Conservation (phyloP, 1,139 yeast genomes). For the Zygoascus hellenicus region DNA sequence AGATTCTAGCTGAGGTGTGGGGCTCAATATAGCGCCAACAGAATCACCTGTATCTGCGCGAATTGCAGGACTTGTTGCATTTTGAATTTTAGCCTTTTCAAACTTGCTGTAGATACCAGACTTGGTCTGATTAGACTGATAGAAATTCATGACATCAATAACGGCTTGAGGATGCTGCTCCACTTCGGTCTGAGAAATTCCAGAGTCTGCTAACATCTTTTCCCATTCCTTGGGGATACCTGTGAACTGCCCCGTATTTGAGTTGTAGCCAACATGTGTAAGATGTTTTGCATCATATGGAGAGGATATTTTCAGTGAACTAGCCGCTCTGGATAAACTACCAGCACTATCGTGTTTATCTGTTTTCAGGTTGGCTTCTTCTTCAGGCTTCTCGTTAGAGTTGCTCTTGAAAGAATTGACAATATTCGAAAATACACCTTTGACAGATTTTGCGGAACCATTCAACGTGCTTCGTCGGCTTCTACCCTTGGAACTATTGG, state of each 20-base stretch:
- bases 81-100: conserved; percentile 35
- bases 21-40: conserved; percentile 2
- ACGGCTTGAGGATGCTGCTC: conserved; percentile 92
- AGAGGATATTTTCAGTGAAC: conserved; percentile 65
- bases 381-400: conserved; percentile 4
- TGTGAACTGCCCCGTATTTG: conserved; percentile 76
- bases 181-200: conserved; percentile 79
- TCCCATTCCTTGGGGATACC: conserved; percentile 96
- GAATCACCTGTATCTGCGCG: conserved; percentile 1
- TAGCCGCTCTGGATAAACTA: conserved; percentile 16
- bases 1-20: conserved; percentile 10
- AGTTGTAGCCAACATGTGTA: conserved; percentile 87
- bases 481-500: conserved; percentile 4
- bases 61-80: conserved; percentile 1
- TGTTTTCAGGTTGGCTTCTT: conserved; percentile 5
- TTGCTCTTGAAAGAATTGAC: conserved; percentile 41
- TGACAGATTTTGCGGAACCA: conserved; percentile 37
- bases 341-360: conserved; percentile 16
- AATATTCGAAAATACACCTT: conserved; percentile 46
- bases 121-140: conserved; percentile 52
- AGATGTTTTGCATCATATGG: conserved; percentile 90
- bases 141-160: conserved; percentile 85
- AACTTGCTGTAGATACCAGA: conserved; percentile 77
- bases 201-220: conserved; percentile 70
- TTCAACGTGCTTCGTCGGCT: conserved; percentile 22